These are phyloP conservation scores for Licmophora abbreviata DNA, from an alignment of 108 stramenopile genomes.

Conservation along the genomic window DNA sequence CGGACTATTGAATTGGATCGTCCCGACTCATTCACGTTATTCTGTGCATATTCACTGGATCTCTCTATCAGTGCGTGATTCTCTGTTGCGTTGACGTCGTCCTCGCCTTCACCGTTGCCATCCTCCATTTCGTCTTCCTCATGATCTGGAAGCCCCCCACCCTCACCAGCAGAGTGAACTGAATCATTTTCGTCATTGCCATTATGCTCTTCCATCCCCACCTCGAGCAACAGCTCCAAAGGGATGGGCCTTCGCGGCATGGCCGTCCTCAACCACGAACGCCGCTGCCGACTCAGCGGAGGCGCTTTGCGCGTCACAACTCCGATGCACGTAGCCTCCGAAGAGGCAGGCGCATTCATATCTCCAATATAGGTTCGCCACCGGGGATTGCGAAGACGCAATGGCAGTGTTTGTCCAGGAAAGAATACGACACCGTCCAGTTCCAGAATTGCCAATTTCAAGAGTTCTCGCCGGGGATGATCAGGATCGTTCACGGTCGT, in stretches of 20 bases:
- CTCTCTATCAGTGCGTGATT: no score
- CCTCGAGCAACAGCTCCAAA: no score
- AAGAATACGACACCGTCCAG: slow-evolving; percentile 65
- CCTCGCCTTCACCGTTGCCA: not conserved
- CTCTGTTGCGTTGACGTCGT: not conserved
- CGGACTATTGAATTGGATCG: no score
- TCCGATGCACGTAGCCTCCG: slow-evolving; percentile 24
- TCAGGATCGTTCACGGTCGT: not conserved
- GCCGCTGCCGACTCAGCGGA: not conserved
- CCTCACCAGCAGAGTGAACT: no score
- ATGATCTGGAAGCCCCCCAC: no score
- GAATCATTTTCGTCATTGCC: no score
- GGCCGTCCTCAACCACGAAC: no score
- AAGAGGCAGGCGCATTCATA: slow-evolving; percentile 28
- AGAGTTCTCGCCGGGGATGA: not conserved
- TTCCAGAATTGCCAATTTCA: slow-evolving; percentile 43
- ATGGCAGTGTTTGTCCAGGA: slow-evolving; percentile 56
- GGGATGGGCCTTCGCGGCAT: no score
- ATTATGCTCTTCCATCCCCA: no score
- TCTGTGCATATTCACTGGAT: no score
- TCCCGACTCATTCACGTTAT: no score
- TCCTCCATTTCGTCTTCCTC: not conserved
- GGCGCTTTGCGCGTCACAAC: slow-evolving; percentile 20
- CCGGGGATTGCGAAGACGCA: slow-evolving; percentile 41
- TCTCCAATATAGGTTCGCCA: slow-evolving; percentile 54